phyloP scores from a whole-genome alignment of 2,329 filamentous ascomycete species.

The Penicillium sp. region DNA sequence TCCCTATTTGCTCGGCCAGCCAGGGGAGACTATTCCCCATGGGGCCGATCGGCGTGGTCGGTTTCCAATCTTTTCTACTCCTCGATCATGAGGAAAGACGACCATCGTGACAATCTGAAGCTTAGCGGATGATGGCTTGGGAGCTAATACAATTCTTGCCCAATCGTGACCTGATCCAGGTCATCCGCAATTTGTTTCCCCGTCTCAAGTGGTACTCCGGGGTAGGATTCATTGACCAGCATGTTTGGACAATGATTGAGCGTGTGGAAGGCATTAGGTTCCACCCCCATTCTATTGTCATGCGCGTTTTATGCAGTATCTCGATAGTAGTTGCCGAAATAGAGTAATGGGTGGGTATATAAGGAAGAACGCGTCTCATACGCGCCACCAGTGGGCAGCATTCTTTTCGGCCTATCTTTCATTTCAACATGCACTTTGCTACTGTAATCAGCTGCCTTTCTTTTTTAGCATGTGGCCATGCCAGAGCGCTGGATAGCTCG shows the following conservation, averaged over 20 bases:
- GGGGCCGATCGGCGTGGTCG: constrained; percentile 20
- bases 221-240: constrained; percentile 14
- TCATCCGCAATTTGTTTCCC: constrained; percentile 18
- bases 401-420: not conserved
- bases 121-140: constrained; percentile 2
- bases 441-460: constrained; percentile 8
- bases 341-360: constrained; percentile 4
- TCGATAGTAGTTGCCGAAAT: constrained; percentile 1
- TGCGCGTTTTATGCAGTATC: constrained; percentile 11
- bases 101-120: constrained; percentile 12
- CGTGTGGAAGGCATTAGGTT: constrained; percentile 2
- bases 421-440: constrained; percentile 18
- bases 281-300: constrained; percentile 10
- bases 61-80: constrained; percentile 12
- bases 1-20: constrained; percentile 6
- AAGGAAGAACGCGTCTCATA: constrained; percentile 11
- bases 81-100: constrained; percentile 21
- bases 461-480: constrained; percentile 20
- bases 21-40: constrained; percentile 10
- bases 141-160: constrained; percentile 2
- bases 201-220: constrained; percentile 20
- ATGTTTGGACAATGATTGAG: not conserved
- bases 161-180: constrained; percentile 5
- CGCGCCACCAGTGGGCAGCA: not conserved
- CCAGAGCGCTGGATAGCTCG: constrained; percentile 19